phyloP scores from a whole-genome alignment of 805 yeast genomes.

The Zygoascus bituminiphila region DNA sequence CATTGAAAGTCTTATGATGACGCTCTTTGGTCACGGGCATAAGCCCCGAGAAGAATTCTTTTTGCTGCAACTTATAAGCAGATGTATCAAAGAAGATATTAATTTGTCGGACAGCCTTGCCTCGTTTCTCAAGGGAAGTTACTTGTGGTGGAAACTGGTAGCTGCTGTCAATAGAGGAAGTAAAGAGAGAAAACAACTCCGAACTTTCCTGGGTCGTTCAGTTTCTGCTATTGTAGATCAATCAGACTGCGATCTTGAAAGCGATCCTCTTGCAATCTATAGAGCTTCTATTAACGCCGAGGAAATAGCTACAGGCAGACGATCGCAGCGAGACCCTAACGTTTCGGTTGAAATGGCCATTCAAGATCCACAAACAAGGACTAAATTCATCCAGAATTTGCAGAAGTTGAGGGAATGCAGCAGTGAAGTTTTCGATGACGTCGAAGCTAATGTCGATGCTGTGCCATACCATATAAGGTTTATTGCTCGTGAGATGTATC shows the following conservation, averaged over 20 bases:
- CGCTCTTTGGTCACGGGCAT: slow-evolving; percentile 29
- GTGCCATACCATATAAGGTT: slow-evolving; percentile 52
- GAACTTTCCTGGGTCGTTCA: slow-evolving; percentile 32
- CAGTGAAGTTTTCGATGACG: slow-evolving; percentile 47
- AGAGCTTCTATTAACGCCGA: slow-evolving; percentile 26
- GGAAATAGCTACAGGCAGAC: slow-evolving; percentile 26
- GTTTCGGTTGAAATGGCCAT: slow-evolving; percentile 62
- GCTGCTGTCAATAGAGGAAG: slow-evolving; percentile 32
- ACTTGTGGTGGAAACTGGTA: slow-evolving; percentile 39
- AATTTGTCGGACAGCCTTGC: slow-evolving; percentile 13
- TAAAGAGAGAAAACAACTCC: slow-evolving; percentile 29
- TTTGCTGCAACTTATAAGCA: slow-evolving; percentile 47
- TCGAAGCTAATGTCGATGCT: slow-evolving; percentile 37
- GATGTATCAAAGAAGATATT: slow-evolving; percentile 24
- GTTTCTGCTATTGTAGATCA: slow-evolving; percentile 23
- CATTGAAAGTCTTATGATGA: slow-evolving; percentile 26
- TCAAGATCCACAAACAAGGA: slow-evolving; percentile 66
- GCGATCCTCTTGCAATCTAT: slow-evolving; percentile 54
- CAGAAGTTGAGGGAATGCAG: slow-evolving; percentile 66
- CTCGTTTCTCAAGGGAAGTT: slow-evolving; percentile 21
- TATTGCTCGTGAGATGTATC: slow-evolving; percentile 40
- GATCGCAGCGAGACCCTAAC: slow-evolving; percentile 33
- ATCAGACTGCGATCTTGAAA: slow-evolving; percentile 52
- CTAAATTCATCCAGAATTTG: slow-evolving; percentile 61
- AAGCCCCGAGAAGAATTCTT: slow-evolving; percentile 65